phyloP scores from a whole-genome alignment of 1,139 yeast genomes.

The Petasospora fabianii region DNA sequence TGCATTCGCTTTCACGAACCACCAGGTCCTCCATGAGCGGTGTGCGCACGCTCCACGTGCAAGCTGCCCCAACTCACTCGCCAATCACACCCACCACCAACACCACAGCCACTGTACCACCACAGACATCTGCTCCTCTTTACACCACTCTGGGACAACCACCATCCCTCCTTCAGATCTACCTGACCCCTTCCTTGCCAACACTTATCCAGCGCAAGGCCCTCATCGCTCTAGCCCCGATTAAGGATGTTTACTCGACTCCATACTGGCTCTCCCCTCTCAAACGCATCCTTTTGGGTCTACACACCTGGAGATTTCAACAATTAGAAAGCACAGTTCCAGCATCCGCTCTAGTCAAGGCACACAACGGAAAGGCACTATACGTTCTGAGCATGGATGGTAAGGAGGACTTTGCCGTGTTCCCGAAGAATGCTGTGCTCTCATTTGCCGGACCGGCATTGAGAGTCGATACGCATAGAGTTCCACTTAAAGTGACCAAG shows the following conservation, averaged over 20 bases:
- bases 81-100: constrained; percentile 1
- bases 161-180: constrained; percentile 29
- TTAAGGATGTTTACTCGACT: constrained; percentile 4
- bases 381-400: constrained; percentile 49
- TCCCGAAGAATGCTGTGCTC: constrained; percentile 44
- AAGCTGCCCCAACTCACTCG: constrained; percentile 16
- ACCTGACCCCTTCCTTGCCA: constrained; percentile 58
- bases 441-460: constrained; percentile 51
- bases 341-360: constrained; percentile 18
- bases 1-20: too few relatives aligned
- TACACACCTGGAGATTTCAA: constrained; percentile 41
- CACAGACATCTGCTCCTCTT: constrained; percentile 9
- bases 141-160: constrained; percentile 22
- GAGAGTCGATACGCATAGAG: constrained; percentile 32
- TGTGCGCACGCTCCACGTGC: constrained; percentile 12
- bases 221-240: constrained; percentile 39
- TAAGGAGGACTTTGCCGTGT: constrained; percentile 56
- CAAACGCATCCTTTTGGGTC: constrained; percentile 40
- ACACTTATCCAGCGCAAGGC: constrained; percentile 45
- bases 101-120: constrained; percentile 1
- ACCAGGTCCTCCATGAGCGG: too few relatives aligned
- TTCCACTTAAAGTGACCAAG: constrained; percentile 42
- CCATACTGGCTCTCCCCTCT: constrained; percentile 29
- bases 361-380: constrained; percentile 6
- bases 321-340: constrained; percentile 47